Evolutionary conservation across 164 flowering plant genomes (phyloP), one percentile per base, ranked within the genome.

Genomic region (Cinnamomum micranthum): DNA sequence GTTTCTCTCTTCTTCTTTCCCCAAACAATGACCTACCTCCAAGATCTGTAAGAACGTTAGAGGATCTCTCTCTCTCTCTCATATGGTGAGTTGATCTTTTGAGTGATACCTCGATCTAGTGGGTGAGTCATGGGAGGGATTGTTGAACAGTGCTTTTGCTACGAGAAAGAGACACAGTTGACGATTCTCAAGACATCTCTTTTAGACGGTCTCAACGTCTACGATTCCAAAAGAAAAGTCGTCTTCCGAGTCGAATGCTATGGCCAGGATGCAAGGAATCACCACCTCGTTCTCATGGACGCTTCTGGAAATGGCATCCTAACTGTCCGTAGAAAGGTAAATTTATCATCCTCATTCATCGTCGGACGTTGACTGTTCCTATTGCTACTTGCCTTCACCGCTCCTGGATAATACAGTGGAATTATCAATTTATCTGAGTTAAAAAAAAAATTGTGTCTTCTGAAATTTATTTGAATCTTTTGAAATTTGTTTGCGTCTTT

Each of bases 221-320:
- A 89, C 79, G 87, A 91, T 70, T 81, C 74, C 80, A 84, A 84
- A 12, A 97, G 95, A 24, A 75, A 86, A 50, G 80, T 92, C 41
- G 78, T 90, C 63, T 91, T 93, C 85, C 89, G 98, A 7, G 97
- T 95, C 78, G 98, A 95, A 71, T 83, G 90, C 2, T 95, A 95
- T 82, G 93, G 94, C 17, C 91, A 91, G 4, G 90, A 86, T 22
- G 6, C 73, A 1, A 85, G 87, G 5, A 88, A 86, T 63, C 73
- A 22, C 58, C 84, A 78, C 51, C 94, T 90, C 70, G 93, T 95
- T 65, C 95, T 95, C 82, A 95, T 91, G 97, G 92, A 92, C 73
- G 85, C 91, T 47, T 23, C 85, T 23, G 98, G 97, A 50, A 79
- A 85, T 4, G 91, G 92, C 81, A 84, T 95, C 69, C 92, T 95